Evolutionary conservation across 768 basidiomycete genomes (phyloP).

Genomic region (Russula sp.): DNA sequence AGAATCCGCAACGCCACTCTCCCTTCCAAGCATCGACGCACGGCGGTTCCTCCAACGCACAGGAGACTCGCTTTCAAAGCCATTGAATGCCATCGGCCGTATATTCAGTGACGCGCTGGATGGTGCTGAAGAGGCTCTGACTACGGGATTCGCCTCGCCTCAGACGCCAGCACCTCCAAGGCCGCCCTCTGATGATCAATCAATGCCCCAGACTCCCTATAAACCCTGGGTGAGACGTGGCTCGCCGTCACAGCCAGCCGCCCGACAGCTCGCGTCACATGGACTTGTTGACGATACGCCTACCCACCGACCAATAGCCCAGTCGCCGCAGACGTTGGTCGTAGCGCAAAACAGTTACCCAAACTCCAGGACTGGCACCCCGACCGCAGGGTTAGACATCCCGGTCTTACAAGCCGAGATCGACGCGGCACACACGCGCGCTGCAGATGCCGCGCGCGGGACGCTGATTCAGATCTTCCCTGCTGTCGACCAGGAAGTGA

Average conservation of each 20-base stretch:
- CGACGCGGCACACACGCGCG: constrained; percentile 69
- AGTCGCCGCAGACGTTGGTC: constrained; percentile 1
- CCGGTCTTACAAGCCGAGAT: constrained; percentile 67
- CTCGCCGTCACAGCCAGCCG: constrained; percentile 34
- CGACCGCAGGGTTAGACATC: constrained; percentile 38
- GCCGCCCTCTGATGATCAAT: neutral
- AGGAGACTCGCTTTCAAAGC: constrained; percentile 84
- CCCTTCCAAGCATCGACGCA: constrained; percentile 65
- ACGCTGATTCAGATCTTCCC: constrained; percentile 91
- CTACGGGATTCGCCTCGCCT: constrained; percentile 26
- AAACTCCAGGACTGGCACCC: constrained; percentile 19
- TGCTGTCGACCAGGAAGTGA: constrained; percentile 66
- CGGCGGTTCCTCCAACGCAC: constrained; percentile 81
- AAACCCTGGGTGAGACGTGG: constrained; percentile 58
- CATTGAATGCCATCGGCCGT: constrained; percentile 79
- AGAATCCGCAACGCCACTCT: constrained; percentile 78
- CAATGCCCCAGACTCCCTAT: constrained; percentile 57
- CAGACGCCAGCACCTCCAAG: constrained; percentile 5
- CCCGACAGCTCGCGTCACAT: constrained; percentile 21
- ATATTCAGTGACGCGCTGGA: constrained; percentile 84
- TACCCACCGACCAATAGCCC: constrained; percentile 28
- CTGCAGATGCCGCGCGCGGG: constrained; percentile 59
- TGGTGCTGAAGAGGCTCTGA: constrained; percentile 43
- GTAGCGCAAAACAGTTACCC: constrained; percentile 3
- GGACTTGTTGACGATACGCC: constrained; percentile 45